Base-by-base conservation (phyloP, 352 stramenopile species). In the Phytophthora pluvialis region DNA sequence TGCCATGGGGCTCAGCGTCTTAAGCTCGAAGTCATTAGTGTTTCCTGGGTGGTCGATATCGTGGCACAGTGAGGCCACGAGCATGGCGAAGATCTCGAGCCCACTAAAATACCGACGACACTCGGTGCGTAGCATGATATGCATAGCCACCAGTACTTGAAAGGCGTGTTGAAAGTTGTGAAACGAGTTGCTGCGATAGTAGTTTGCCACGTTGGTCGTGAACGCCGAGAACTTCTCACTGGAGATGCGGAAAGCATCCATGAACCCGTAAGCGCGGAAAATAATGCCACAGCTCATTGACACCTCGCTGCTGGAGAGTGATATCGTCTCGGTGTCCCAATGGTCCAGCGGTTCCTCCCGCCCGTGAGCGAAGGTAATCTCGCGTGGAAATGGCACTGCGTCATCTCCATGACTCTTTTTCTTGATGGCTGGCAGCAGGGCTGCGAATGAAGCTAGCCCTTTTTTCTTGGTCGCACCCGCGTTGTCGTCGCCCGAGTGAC, bases 21-120 rank as follows among this genome's bases (percentile, higher is more conserved):
- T 90, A 28, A 94, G 67, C 70, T 95, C 78, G 64, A 97, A 96
- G 64, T 88, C 81, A 59, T 97, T 97, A 21, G 70, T 93, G 53
- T 90, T 86, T 45, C 86, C 84, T 3, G 86, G 83, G 61, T 97
- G 89, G 52, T 93, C 87, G 38, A 95, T 83, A 65, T 96, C 88
- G 61, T 96, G 88, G 38, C 82, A 86, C 31, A 95, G 64, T 5
- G 85, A 80, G 2, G 81, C 83, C 5, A 96, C 40, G 5, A 95
- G 69, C 70, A 93, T 79, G 13, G 85, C 53, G 31, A 95, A 93
- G 49, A 89, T 89, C 53, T 93, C 79, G 28, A 93, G 38, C 5
- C 72, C 71, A 33, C 63, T 86, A 28, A 89, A 89, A 43, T 83
- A 86, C 47, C 80, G 81, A 31, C 82, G 80, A 40, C 80, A 89